Evolutionary conservation across 2,329 filamentous ascomycete species (phyloP), one percentile per base, ranked within the genome.

Genomic region (Aaosphaeria pasadenensis): DNA sequence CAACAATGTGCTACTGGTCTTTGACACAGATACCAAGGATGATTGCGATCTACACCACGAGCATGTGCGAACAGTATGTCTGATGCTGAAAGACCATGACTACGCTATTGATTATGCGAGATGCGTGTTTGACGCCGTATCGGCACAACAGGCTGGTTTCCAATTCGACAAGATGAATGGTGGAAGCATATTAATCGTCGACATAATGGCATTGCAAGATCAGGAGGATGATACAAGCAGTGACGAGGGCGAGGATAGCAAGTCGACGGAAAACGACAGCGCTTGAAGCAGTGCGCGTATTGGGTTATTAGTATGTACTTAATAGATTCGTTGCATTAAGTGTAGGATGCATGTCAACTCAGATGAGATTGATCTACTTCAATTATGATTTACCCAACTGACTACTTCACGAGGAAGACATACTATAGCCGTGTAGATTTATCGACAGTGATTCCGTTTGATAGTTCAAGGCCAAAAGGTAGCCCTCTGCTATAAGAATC

Each of bases 401-500:
- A 24, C 17, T 24, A 24, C 17, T 24, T 24, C 17, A 24, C 17
- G 17, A 24, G 33, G 33, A 36, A 36, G 9, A 11, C 33, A 9
- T 36, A 36, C 13, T 36, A 36, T 36, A 36, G 33, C 33, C 13
- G 9, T 36, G 13, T 36, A 36, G 13, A 36, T 4, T 36, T 36
- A 36, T 13, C 13, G 13, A 36, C 33, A 11, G 13, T 36, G 13
- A 11, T 36, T 11, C 33, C 13, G 33, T 36, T 36, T 36, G 9
- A 11, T 11, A 36, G 33, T 36, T 36, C 13, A 13, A 36, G 33
- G 13, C 33, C 13, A 36, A 36, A 11, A 36, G 33, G 33, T 36
- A 36, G 33, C 33, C 33, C 33, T 13, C 33, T 49, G 1, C 48
- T 31, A 11, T 51, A 55, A 11, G 35, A 43, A 11, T 48, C 51